Percentiles rank a stretch among this genome's conserved stretches.
phyloP scores from a whole-genome alignment of 257 asterid genomes.

The Nicotiana obtusifolia region DNA sequence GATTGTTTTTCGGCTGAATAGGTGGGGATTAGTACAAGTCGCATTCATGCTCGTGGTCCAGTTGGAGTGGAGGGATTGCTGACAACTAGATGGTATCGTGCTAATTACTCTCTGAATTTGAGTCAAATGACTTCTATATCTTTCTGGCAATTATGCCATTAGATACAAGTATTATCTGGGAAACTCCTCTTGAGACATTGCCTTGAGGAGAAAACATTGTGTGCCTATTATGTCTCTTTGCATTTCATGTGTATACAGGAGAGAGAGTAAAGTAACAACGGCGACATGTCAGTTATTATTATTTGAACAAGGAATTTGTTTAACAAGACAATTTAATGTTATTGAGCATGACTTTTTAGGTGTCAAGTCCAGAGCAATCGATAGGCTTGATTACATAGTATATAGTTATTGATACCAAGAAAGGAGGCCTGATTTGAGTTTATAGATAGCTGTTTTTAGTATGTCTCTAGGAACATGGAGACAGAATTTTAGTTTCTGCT shows the following conservation, averaged over 20 bases:
- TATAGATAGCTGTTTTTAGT: neutral
- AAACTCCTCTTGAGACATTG: neutral
- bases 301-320: neutral
- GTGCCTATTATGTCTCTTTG: neutral
- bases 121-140: neutral
- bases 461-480: neutral
- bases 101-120: neutral
- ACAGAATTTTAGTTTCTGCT: neutral
- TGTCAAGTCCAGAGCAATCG: neutral
- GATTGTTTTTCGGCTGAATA: slow-evolving; percentile 22
- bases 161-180: neutral
- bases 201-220: neutral
- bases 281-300: too few species aligned
- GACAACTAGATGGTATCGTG: slow-evolving; percentile 76
- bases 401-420: too few species aligned
- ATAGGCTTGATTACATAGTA: neutral
- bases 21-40: slow-evolving; percentile 96
- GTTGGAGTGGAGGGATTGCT: slow-evolving; percentile 96
- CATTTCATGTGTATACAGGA: too few species aligned
- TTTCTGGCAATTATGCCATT: neutral
- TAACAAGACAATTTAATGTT: neutral
- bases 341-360: neutral
- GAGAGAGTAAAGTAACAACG: too few species aligned
- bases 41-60: slow-evolving; percentile 98
- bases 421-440: neutral